phyloP scores from a whole-genome alignment of 2,329 filamentous ascomycete genomes.

The Trichoderma aggressivum region DNA sequence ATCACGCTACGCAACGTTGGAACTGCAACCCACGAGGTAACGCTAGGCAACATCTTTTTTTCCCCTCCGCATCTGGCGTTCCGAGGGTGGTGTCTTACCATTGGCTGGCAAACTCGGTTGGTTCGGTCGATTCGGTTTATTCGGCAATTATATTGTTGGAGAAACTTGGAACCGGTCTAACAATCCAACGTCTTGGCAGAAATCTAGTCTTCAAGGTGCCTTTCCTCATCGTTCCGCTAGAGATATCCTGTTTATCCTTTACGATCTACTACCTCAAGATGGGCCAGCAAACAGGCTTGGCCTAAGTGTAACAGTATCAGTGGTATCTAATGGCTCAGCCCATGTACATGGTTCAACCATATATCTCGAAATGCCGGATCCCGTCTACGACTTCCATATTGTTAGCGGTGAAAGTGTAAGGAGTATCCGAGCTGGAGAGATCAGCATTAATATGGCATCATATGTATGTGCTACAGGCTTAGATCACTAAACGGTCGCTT shows the following conservation, averaged over 20 bases:
- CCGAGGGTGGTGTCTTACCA: not conserved
- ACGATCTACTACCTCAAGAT: not conserved
- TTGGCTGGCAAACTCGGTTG: not conserved
- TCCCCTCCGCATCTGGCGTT: not conserved
- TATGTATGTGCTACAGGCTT: not conserved
- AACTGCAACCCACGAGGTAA: not conserved
- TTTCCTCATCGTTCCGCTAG: not conserved
- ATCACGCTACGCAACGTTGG: conserved; percentile 31
- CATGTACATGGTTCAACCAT: not conserved
- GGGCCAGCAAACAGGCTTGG: not conserved
- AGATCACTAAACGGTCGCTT: not conserved
- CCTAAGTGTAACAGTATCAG: not conserved
- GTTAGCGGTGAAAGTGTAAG: not conserved
- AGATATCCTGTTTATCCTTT: not conserved
- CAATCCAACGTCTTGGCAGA: not conserved
- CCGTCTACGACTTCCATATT: not conserved
- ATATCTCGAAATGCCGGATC: not conserved
- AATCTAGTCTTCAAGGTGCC: not conserved
- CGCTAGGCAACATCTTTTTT: not conserved
- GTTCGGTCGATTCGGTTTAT: not conserved
- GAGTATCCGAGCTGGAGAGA: not conserved
- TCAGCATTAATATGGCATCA: not conserved
- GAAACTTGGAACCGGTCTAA: not conserved
- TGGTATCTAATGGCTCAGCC: not conserved
- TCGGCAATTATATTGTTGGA: not conserved